Evolutionary conservation across 441 rosid species (phyloP).

Genomic region (Cnidoscolus chayamansa): DNA sequence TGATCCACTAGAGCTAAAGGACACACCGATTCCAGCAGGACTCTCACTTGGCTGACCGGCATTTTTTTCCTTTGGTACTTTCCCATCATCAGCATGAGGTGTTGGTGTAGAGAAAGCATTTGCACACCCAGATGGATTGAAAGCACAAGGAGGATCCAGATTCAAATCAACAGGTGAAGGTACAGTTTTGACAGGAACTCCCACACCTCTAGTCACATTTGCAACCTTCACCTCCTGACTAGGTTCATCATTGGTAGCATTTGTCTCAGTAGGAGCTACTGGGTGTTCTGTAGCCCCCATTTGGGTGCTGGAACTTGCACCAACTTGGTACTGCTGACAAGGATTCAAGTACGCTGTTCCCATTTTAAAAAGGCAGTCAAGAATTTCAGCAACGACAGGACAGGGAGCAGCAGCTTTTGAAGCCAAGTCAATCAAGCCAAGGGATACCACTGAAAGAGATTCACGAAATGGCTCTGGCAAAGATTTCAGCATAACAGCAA

Average conservation of each 20-base stretch:
- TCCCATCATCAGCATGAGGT: constrained; percentile 20
- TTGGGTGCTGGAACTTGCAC: constrained; percentile 20
- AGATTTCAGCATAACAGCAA: constrained; percentile 51
- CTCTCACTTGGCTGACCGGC: constrained; percentile 20
- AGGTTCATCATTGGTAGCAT: constrained; percentile 24
- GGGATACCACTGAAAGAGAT: constrained; percentile 45
- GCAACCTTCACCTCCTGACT: constrained; percentile 24
- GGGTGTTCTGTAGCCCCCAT: constrained; percentile 31
- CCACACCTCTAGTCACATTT: constrained; percentile 16
- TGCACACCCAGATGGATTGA: constrained; percentile 15
- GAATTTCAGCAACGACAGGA: constrained; percentile 39
- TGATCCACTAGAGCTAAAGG: constrained; percentile 17
- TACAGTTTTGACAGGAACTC: constrained; percentile 8
- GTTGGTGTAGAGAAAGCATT: constrained; percentile 5
- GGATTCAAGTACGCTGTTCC: constrained; percentile 33
- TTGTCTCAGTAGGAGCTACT: constrained; percentile 22
- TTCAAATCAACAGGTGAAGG: constrained; percentile 36
- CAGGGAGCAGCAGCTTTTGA: constrained; percentile 48
- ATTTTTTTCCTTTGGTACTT: constrained; percentile 24
- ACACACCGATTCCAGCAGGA: constrained; percentile 15
- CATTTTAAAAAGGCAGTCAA: constrained; percentile 47
- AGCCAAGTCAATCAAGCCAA: constrained; percentile 38
- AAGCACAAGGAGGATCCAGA: constrained; percentile 24
- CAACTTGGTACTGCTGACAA: constrained; percentile 21
- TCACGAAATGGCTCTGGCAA: constrained; percentile 58